These are phyloP conservation scores for Ceratocystis diversiconidia DNA, from an alignment of 2,329 filamentous ascomycete genomes.

Conservation along the genomic window DNA sequence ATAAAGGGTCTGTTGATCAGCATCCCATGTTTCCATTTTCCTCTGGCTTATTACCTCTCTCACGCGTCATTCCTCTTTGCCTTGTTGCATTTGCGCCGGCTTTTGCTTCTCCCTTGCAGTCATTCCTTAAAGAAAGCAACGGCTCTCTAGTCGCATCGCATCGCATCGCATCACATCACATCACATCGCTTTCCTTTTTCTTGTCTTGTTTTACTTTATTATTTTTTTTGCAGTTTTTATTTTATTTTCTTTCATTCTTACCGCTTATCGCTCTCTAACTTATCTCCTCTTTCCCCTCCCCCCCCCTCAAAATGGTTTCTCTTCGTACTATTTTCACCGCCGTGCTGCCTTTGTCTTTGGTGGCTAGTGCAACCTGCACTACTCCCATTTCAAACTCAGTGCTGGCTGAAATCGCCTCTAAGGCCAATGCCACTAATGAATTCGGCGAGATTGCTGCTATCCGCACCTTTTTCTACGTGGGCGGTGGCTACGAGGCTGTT, in stretches of 20 bases:
- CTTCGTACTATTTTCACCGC: constrained; percentile 4
- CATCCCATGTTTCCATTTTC: not conserved
- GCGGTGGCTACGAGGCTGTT: constrained; percentile 26
- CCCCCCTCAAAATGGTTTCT: constrained; percentile 9
- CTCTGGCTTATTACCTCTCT: not conserved
- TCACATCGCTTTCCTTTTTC: not conserved
- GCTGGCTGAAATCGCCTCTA: constrained; percentile 5
- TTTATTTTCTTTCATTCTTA: not conserved
- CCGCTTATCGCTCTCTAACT: not conserved
- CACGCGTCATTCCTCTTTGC: not conserved
- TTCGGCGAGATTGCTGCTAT: constrained; percentile 20
- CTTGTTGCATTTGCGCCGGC: not conserved
- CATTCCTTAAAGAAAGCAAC: not conserved
- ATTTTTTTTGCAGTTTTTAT: not conserved
- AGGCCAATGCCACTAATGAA: constrained; percentile 11
- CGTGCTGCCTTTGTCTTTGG: constrained; percentile 10
- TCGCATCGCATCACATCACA: not conserved
- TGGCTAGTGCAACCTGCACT: constrained; percentile 10
- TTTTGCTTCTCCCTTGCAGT: not conserved
- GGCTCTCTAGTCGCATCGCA: too few relatives aligned
- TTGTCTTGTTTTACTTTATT: too few relatives aligned
- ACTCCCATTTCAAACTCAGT: constrained; percentile 10
- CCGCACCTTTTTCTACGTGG: constrained; percentile 27
- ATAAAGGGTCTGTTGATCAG: not conserved
- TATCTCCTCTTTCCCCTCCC: not conserved